A percentile compares a stretch with the other conserved stretches of the same genome.
phyloP scores from a whole-genome alignment of 164 flowering plant genomes.

The Nymphaea colorata region DNA sequence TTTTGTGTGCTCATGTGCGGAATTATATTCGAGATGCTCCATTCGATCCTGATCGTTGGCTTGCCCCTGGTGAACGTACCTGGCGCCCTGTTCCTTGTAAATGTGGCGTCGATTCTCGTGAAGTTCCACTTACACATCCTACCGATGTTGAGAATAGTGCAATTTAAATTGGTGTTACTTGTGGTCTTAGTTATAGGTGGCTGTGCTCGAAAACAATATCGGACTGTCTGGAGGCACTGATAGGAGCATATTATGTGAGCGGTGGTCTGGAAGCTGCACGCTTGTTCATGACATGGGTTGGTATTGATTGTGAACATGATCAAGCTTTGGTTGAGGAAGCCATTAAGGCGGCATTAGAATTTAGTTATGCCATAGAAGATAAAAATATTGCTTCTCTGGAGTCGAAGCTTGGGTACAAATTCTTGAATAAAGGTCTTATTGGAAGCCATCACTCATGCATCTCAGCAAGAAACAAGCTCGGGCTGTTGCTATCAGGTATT shows the following conservation, averaged over 20 bases:
- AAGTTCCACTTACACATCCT: slow-evolving; percentile 57
- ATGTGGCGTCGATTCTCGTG: slow-evolving; percentile 53
- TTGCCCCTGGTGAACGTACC: slow-evolving; percentile 82
- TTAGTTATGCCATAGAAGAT: slow-evolving; percentile 28
- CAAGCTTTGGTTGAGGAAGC: slow-evolving; percentile 33
- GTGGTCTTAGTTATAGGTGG: slow-evolving; percentile 92
- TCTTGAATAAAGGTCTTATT: slow-evolving; percentile 62
- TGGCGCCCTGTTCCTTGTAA: slow-evolving; percentile 45
- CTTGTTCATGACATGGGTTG: slow-evolving; percentile 70
- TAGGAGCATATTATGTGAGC: slow-evolving; percentile 78
- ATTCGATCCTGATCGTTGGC: slow-evolving; percentile 91
- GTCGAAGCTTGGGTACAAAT: slow-evolving; percentile 50
- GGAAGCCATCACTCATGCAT: slow-evolving; percentile 84
- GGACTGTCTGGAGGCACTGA: slow-evolving; percentile 87
- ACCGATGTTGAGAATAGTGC: slow-evolving; percentile 37
- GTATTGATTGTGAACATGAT: slow-evolving; percentile 47
- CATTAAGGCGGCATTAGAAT: slow-evolving; percentile 36
- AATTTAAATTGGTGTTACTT: slow-evolving; percentile 40
- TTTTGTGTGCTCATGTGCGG: slow-evolving; percentile 16
- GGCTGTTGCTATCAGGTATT: slow-evolving; percentile 70
- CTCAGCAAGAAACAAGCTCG: slow-evolving; percentile 52
- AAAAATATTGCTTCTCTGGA: slow-evolving; percentile 39
- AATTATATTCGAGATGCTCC: slow-evolving; percentile 70
- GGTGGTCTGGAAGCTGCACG: slow-evolving; percentile 68
- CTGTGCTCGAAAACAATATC: slow-evolving; percentile 75